phyloP scores from a whole-genome alignment of 768 basidiomycete species.

The Phaffia australis region DNA sequence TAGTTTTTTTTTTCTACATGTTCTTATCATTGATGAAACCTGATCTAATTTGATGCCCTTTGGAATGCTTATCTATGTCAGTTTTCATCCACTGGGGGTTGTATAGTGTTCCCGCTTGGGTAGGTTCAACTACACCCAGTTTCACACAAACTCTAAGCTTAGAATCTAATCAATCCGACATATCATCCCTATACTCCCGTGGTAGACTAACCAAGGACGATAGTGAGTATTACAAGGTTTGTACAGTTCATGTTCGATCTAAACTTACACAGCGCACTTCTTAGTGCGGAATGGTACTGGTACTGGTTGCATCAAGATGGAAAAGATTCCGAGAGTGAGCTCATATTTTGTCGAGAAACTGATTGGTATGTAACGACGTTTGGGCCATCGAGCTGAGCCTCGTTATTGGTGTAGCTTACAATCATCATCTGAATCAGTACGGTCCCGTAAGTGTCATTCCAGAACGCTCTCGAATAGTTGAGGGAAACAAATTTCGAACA shows the following conservation, averaged over 20 bases:
- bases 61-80: slow-evolving; percentile 29
- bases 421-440: slow-evolving; percentile 46
- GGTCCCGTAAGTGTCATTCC: slow-evolving; percentile 38
- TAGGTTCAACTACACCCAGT: slow-evolving; percentile 3
- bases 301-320: slow-evolving; percentile 28
- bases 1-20: too few species aligned
- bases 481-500: neutral
- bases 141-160: neutral
- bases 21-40: too few species aligned
- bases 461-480: neutral
- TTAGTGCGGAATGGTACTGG: slow-evolving; percentile 49
- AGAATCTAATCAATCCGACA: neutral
- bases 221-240: slow-evolving; percentile 31
- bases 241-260: too few species aligned
- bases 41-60: too few species aligned
- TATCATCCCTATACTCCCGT: neutral
- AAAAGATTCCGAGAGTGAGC: neutral
- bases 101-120: slow-evolving; percentile 30
- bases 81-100: slow-evolving; percentile 42
- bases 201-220: slow-evolving; percentile 23
- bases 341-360: neutral
- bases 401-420: slow-evolving; percentile 43
- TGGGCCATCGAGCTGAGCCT: slow-evolving; percentile 39
- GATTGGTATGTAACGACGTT: slow-evolving; percentile 36
- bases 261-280: too few species aligned